Conservation (phyloP, 2,329 filamentous ascomycete genomes). For the Exophiala viscosa region DNA sequence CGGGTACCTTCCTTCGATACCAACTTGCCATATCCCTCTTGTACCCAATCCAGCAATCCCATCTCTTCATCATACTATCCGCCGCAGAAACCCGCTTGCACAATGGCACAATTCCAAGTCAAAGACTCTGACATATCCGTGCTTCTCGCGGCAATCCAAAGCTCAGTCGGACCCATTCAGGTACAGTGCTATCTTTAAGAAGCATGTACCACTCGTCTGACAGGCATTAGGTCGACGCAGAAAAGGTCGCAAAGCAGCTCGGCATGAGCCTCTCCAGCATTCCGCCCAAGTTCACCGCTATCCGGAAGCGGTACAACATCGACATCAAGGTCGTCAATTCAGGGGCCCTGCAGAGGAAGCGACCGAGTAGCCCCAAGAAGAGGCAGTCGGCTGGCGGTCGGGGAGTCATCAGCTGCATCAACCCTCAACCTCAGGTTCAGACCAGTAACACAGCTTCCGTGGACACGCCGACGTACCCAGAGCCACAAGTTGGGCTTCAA, state of each 20-base stretch:
- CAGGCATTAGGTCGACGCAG: constrained; percentile 16
- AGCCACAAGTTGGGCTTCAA: no score
- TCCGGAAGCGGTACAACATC: constrained; percentile 21
- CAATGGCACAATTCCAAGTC: constrained; percentile 16
- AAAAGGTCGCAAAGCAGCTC: constrained; percentile 18
- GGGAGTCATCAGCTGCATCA: neutral
- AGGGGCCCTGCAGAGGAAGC: constrained; percentile 20
- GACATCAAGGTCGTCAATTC: constrained; percentile 26
- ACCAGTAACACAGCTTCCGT: no score
- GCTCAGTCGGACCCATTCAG: constrained; percentile 21
- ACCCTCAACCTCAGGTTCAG: neutral
- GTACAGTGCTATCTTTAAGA: neutral
- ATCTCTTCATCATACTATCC: neutral
- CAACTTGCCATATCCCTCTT: no score
- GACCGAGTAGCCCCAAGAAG: constrained; percentile 21
- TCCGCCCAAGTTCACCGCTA: constrained; percentile 20
- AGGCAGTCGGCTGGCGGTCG: constrained; percentile 3
- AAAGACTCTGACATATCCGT: constrained; percentile 20
- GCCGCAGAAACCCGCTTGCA: neutral
- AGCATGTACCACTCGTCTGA: neutral
- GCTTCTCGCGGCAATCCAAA: constrained; percentile 21
- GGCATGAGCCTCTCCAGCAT: constrained; percentile 22
- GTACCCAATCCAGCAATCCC: no score
- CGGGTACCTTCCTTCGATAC: no score
- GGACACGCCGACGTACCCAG: no score